phyloP scores from a whole-genome alignment of 208 protist genomes.

The Tetramitus jugosus region DNA sequence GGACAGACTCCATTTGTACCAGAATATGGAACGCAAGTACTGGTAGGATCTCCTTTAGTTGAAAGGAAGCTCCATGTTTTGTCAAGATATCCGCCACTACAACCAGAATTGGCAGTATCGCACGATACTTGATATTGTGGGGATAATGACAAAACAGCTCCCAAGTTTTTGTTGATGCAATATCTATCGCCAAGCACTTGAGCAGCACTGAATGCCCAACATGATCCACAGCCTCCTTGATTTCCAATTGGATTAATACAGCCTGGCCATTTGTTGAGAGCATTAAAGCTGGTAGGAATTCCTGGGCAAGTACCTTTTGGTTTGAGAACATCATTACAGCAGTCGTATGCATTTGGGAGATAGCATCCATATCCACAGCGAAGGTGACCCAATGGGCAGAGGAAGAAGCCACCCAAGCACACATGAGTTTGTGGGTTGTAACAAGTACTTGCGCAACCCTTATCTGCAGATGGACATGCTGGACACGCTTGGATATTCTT shows the following conservation, averaged over 20 bases:
- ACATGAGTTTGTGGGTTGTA: too few relatives aligned
- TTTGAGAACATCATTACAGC: too few relatives aligned
- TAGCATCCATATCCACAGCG: too few relatives aligned
- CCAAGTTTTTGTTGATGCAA: conserved; percentile 57
- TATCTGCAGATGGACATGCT: too few relatives aligned
- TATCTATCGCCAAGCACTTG: conserved; percentile 70
- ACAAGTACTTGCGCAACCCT: too few relatives aligned
- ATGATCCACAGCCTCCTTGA: conserved; percentile 28
- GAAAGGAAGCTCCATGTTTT: background rate
- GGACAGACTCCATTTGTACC: background rate
- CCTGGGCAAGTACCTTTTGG: too few relatives aligned
- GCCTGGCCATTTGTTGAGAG: conserved; percentile 9
- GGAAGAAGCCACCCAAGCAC: too few relatives aligned
- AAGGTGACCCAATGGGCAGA: too few relatives aligned
- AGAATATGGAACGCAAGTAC: background rate
- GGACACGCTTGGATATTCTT: too few relatives aligned
- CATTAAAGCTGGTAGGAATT: conserved; percentile 16
- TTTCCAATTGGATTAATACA: conserved; percentile 26
- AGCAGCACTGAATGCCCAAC: conserved; percentile 37
- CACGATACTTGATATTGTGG: background rate
- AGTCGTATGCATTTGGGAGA: too few relatives aligned
- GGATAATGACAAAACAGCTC: conserved; percentile 38
- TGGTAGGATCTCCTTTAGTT: background rate
- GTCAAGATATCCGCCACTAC: background rate
- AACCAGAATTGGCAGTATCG: background rate